Percentiles rank a stretch among this genome's conserved stretches.
phyloP scores from a whole-genome alignment of 306 rosid genomes.

The Begonia peltatifolia region DNA sequence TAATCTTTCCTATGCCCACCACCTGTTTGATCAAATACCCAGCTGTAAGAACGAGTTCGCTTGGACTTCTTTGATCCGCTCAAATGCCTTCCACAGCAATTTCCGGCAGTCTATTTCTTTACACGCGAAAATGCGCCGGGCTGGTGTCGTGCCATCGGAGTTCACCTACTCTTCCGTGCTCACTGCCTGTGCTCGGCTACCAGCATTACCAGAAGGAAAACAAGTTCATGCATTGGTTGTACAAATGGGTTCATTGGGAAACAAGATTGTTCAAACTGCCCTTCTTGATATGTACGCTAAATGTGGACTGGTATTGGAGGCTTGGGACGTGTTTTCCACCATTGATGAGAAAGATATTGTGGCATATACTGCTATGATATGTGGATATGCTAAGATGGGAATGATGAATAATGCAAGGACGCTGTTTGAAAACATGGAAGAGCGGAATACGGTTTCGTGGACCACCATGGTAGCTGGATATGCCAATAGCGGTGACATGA shows the following conservation, averaged over 20 bases:
- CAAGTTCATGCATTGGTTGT: slow-evolving; percentile 36
- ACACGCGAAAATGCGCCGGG: slow-evolving; percentile 43
- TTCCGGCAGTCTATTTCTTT: slow-evolving; percentile 26
- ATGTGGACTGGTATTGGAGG: slow-evolving; percentile 36
- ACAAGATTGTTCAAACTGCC: slow-evolving; percentile 47
- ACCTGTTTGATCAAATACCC: slow-evolving; percentile 49
- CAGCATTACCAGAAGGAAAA: slow-evolving; percentile 27
- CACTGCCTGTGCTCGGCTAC: slow-evolving; percentile 44
- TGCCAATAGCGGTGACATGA: slow-evolving; percentile 49
- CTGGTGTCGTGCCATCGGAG: slow-evolving; percentile 31
- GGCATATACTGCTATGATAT: slow-evolving; percentile 63
- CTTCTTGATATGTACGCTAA: slow-evolving; percentile 57
- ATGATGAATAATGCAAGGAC: slow-evolving; percentile 45
- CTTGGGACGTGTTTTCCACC: slow-evolving; percentile 35
- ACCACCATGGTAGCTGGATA: slow-evolving; percentile 69
- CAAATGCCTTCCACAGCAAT: slow-evolving; percentile 18
- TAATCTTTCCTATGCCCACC: slow-evolving; percentile 36
- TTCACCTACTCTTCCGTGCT: slow-evolving; percentile 58
- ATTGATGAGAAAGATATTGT: slow-evolving; percentile 49
- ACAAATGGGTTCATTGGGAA: slow-evolving; percentile 33
- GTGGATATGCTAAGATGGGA: slow-evolving; percentile 46
- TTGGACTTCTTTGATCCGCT: slow-evolving; percentile 50
- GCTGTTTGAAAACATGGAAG: slow-evolving; percentile 53
- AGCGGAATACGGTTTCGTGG: slow-evolving; percentile 35
- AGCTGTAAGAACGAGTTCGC: slow-evolving; percentile 21